Conservation (phyloP, 106 monocot species). For the Dioscorea dumetorum region DNA sequence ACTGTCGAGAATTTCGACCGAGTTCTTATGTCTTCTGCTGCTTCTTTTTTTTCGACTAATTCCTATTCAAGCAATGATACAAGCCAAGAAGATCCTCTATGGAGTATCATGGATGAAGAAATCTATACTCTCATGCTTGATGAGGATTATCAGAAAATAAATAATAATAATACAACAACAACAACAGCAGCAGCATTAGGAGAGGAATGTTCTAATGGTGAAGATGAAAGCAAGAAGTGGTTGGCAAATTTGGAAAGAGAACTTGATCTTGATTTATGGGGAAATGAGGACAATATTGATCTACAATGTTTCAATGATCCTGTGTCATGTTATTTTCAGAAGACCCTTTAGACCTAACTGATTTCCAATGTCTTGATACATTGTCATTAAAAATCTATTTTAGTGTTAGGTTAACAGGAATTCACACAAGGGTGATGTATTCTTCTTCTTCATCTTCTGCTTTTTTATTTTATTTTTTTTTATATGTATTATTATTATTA, state of each 20-base stretch:
- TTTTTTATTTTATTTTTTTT: no score
- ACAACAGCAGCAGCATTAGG: no score
- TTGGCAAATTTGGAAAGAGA: conserved; percentile 51
- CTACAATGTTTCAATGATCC: conserved; percentile 5
- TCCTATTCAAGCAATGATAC: neutral
- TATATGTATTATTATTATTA: no score
- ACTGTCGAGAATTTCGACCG: no score
- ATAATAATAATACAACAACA: neutral
- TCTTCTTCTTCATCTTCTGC: no score
- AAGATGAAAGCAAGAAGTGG: conserved; percentile 18
- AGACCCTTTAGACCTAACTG: conserved; percentile 1
- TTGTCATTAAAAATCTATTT: neutral
- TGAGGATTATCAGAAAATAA: neutral
- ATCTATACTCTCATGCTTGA: neutral
- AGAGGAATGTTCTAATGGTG: neutral
- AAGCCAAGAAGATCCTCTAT: neutral
- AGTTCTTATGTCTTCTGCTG: neutral
- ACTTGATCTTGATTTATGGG: conserved; percentile 32
- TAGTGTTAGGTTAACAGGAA: no score
- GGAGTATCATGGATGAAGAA: conserved; percentile 2
- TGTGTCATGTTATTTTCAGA: conserved; percentile 13
- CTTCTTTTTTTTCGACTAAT: neutral
- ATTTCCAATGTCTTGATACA: neutral
- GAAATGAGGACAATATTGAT: neutral
- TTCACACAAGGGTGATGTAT: no score